phyloP scores from a whole-genome alignment of 2,329 filamentous ascomycete species.

The Epichloe hybrida region DNA sequence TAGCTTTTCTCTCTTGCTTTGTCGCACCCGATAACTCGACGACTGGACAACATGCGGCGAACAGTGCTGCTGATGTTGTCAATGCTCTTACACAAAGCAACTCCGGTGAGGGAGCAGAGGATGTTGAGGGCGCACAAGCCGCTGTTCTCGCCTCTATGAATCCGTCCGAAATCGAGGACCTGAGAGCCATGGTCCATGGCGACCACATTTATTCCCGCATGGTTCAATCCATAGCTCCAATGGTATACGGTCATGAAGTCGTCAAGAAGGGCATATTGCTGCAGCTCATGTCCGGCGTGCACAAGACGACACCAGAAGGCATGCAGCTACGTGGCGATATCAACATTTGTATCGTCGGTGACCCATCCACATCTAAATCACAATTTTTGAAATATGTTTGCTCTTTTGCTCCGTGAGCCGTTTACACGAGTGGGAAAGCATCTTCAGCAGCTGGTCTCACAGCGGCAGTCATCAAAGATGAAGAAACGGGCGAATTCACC shows the following conservation, averaged over 20 bases:
- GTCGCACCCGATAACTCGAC: conserved; percentile 78
- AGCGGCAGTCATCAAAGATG: conserved; percentile 91
- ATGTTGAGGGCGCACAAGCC: conserved; percentile 75
- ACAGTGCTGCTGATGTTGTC: conserved; percentile 61
- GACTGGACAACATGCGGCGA: conserved; percentile 56
- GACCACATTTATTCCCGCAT: conserved; percentile 90
- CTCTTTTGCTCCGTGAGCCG: conserved; percentile 87
- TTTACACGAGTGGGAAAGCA: conserved; percentile 96
- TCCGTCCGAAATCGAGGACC: conserved; percentile 74
- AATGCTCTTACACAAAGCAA: conserved; percentile 56
- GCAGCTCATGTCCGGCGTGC: conserved; percentile 90
- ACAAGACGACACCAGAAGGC: conserved; percentile 81
- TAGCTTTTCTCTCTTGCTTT: conserved; percentile 97
- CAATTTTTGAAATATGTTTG: conserved; percentile 98
- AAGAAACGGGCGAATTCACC: conserved; percentile 96
- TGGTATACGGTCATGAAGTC: conserved; percentile 93
- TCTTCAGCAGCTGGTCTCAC: conserved; percentile 96
- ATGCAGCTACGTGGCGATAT: conserved; percentile 95
- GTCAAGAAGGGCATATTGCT: conserved; percentile 94
- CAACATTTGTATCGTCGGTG: conserved; percentile 96
- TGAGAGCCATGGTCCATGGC: conserved; percentile 86
- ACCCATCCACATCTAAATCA: conserved; percentile 93
- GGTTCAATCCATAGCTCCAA: conserved; percentile 88
- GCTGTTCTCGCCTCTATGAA: conserved; percentile 79
- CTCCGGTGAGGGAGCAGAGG: conserved; percentile 51